phyloP scores from a whole-genome alignment of 2,329 filamentous ascomycete species.

The Botrytis squamosa region DNA sequence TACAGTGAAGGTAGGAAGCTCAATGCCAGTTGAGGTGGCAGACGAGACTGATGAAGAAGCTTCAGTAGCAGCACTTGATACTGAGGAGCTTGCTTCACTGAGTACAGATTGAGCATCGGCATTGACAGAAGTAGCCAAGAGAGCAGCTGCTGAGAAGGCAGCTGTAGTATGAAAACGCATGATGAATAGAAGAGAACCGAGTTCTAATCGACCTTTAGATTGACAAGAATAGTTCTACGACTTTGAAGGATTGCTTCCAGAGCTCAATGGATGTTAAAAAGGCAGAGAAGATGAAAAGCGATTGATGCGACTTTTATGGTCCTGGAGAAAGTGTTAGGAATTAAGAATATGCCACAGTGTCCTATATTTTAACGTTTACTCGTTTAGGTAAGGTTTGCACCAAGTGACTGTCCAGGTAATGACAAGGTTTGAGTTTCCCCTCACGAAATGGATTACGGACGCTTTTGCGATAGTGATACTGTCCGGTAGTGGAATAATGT shows the following conservation, averaged over 20 bases:
- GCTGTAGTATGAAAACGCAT: conserved; percentile 86
- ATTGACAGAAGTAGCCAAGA: conserved; percentile 68
- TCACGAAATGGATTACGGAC: neutral
- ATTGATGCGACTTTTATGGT: conserved; percentile 21
- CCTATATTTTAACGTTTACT: conserved; percentile 21
- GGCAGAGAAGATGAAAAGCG: conserved; percentile 19
- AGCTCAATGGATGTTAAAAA: conserved; percentile 30
- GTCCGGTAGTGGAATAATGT: neutral
- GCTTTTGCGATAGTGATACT: neutral
- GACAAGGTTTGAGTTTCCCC: conserved; percentile 1
- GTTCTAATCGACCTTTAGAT: conserved; percentile 28
- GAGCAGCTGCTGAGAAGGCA: conserved; percentile 71
- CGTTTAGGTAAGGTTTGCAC: conserved; percentile 19
- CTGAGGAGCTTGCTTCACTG: conserved; percentile 47
- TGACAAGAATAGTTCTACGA: conserved; percentile 28
- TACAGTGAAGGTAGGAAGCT: conserved; percentile 85
- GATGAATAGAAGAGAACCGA: conserved; percentile 28
- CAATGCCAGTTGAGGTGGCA: conserved; percentile 56
- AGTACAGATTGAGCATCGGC: conserved; percentile 61
- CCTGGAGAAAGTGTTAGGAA: conserved; percentile 21
- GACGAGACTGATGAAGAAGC: conserved; percentile 41
- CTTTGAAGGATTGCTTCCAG: conserved; percentile 32
- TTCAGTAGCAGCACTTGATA: conserved; percentile 38
- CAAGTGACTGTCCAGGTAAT: no score
- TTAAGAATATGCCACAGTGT: conserved; percentile 23